These are phyloP conservation scores for Stylosanthes scabra DNA, from an alignment of 331 rosid species.

Conservation along the genomic window DNA sequence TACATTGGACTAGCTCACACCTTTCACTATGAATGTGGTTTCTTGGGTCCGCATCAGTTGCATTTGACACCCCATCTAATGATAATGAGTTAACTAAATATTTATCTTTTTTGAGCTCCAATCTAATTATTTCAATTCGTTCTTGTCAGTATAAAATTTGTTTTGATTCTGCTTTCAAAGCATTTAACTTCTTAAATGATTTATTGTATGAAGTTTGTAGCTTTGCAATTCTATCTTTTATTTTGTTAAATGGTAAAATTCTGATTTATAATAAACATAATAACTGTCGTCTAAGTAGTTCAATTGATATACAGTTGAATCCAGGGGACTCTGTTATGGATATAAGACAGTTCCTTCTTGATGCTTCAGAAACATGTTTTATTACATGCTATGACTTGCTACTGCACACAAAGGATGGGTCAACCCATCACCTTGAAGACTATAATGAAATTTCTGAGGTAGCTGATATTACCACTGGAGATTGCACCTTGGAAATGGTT, in stretches of 20 bases:
- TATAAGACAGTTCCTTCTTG: constrained; percentile 95
- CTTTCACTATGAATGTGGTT: too few relatives aligned
- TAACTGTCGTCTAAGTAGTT: constrained; percentile 32
- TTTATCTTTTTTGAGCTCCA: background rate
- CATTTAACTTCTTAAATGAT: constrained; percentile 28
- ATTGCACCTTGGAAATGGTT: constrained; percentile 98
- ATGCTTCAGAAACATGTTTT: constrained; percentile 98
- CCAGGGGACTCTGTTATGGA: constrained; percentile 99
- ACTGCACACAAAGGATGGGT: constrained; percentile 86
- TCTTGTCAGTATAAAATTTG: background rate
- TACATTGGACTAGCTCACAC: too few relatives aligned
- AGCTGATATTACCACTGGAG: constrained; percentile 97
- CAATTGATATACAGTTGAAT: constrained; percentile 69
- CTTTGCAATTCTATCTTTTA: background rate
- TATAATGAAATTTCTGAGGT: constrained; percentile 96
- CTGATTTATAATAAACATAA: background rate
- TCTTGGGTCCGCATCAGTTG: too few relatives aligned
- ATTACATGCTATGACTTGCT: constrained; percentile 94
- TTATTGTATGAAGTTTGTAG: constrained; percentile 10
- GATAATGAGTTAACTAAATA: too few relatives aligned
- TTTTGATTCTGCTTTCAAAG: constrained; percentile 13
- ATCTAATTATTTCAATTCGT: constrained; percentile 13
- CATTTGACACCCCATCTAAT: too few relatives aligned
- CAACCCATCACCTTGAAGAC: constrained; percentile 85
- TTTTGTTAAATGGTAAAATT: background rate